Conservation (phyloP, 306 rosid genomes). For the Acmispon strigosus region DNA sequence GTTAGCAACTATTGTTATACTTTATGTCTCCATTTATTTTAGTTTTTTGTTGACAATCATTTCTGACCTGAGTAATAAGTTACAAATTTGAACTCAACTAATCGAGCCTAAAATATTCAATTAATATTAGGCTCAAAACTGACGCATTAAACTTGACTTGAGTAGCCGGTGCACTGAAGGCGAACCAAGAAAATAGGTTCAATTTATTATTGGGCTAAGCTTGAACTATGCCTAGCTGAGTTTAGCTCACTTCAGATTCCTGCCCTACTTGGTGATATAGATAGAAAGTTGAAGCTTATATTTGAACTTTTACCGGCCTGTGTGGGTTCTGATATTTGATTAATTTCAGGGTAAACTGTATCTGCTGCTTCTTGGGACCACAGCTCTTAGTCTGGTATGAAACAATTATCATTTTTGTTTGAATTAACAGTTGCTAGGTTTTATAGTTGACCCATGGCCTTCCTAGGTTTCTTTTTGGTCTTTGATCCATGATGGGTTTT, state of each 20-base stretch:
- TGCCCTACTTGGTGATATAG: not conserved
- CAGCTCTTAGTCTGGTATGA: conserved; percentile 93
- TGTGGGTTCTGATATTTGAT: conserved; percentile 14
- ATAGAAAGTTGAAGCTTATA: conserved; percentile 13
- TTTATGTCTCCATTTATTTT: not conserved
- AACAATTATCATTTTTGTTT: conserved; percentile 17
- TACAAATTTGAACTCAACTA: not conserved
- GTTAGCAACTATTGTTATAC: not conserved
- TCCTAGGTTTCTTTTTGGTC: not conserved
- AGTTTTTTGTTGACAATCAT: not conserved
- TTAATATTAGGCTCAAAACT: not conserved
- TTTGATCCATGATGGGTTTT: conserved; percentile 2
- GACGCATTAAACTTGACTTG: not conserved
- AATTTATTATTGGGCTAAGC: not conserved
- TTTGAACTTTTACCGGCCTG: not conserved
- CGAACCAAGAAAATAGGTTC: not conserved
- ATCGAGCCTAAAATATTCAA: not conserved
- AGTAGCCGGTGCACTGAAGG: not conserved
- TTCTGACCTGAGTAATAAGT: not conserved
- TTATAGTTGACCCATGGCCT: not conserved
- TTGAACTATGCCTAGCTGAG: not conserved
- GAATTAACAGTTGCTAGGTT: conserved; percentile 12
- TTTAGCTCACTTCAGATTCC: not conserved
- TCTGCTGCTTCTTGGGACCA: conserved; percentile 85
- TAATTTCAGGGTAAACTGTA: conserved; percentile 82